A percentile compares a stretch with the other conserved stretches of the same genome.
These are phyloP conservation scores for Terana coerulea DNA, from an alignment of 768 basidiomycete genomes.

Conservation along the genomic window DNA sequence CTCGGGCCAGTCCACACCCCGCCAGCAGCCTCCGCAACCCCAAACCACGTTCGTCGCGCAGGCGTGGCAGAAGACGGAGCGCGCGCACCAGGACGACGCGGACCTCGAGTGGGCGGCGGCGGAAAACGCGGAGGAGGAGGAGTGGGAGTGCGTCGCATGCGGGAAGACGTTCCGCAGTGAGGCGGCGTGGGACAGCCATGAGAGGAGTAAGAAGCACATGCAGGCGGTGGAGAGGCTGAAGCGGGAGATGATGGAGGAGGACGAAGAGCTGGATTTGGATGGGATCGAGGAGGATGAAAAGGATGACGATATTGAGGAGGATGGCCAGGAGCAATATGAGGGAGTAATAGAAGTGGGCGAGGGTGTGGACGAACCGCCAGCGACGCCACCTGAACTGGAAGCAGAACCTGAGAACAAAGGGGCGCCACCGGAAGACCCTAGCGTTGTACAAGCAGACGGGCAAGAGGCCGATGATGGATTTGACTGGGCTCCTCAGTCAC, in stretches of 20 bases:
- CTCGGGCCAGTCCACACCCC: constrained; percentile 16
- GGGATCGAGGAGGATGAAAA: constrained; percentile 12
- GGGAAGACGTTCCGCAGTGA: constrained; percentile 86
- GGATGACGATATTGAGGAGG: neutral
- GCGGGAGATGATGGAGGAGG: constrained; percentile 73
- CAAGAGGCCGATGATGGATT: neutral
- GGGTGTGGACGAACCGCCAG: too few species aligned
- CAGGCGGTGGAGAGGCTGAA: constrained; percentile 80
- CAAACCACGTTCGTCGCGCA: constrained; percentile 68
- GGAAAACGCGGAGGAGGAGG: constrained; percentile 62
- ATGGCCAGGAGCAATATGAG: too few species aligned
- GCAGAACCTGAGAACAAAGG: too few species aligned
- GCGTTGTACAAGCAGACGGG: too few species aligned
- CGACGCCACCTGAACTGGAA: too few species aligned
- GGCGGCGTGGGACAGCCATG: constrained; percentile 94
- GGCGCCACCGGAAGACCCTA: constrained; percentile 64
- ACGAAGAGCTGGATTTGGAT: constrained; percentile 56
- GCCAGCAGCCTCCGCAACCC: constrained; percentile 16
- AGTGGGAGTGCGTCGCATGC: constrained; percentile 97
- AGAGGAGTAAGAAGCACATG: constrained; percentile 90
- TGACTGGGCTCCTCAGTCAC: neutral
- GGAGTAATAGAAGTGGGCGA: too few species aligned
- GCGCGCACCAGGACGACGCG: constrained; percentile 36
- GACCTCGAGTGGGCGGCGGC: constrained; percentile 76
- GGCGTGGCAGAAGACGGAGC: constrained; percentile 78